Evolutionary conservation across 2,329 filamentous ascomycete species (phyloP).

Genomic region (Talaromyces sp.): DNA sequence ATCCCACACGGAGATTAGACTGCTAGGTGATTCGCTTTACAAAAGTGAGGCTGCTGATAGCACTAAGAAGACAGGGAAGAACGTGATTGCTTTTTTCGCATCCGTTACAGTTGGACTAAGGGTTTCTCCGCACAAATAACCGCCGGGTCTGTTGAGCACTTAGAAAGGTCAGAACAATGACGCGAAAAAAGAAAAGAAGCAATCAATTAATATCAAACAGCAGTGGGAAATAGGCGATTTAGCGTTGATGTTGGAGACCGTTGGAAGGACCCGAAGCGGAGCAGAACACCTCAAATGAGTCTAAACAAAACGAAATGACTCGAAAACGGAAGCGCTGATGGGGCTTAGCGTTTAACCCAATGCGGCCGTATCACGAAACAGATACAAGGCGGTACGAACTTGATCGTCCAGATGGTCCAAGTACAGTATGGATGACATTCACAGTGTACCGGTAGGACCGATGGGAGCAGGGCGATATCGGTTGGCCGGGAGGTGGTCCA

Average conservation of each 20-base stretch:
- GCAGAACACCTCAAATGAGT: slow-evolving; percentile 1
- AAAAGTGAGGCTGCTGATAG: slow-evolving; percentile 19
- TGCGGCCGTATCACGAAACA: slow-evolving; percentile 6
- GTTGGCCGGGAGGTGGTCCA: background rate
- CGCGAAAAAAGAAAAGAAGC: slow-evolving; percentile 18
- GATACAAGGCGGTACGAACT: slow-evolving; percentile 5
- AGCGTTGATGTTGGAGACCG: background rate
- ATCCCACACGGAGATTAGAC: background rate
- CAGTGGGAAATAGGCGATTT: background rate
- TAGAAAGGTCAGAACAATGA: slow-evolving; percentile 2
- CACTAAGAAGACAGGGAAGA: slow-evolving; percentile 15
- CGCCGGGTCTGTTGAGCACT: background rate
- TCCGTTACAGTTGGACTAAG: slow-evolving; percentile 6
- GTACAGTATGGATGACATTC: background rate
- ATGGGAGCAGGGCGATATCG: background rate
- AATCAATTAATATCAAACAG: slow-evolving; percentile 5
- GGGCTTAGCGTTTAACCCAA: slow-evolving; percentile 11
- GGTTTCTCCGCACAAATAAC: slow-evolving; percentile 8
- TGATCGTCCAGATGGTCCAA: background rate
- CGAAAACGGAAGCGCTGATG: slow-evolving; percentile 13
- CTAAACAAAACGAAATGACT: background rate
- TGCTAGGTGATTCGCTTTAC: slow-evolving; percentile 5
- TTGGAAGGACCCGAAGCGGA: slow-evolving; percentile 6
- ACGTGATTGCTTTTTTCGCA: slow-evolving; percentile 10
- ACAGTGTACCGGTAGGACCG: background rate